Conservation (phyloP, 768 basidiomycete genomes). For the Boletus tomentosulus region DNA sequence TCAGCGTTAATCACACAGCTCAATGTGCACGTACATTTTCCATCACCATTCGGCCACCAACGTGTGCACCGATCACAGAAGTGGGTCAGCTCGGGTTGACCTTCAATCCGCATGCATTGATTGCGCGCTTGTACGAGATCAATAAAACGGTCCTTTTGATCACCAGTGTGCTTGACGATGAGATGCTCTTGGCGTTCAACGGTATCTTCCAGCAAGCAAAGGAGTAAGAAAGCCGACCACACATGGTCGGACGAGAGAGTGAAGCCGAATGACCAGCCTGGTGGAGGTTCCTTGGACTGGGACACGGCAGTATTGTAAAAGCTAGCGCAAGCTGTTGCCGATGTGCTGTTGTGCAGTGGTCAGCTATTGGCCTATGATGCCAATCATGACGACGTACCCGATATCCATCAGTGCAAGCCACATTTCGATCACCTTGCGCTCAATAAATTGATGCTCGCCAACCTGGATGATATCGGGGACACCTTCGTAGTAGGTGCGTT, state of each 20-base stretch:
- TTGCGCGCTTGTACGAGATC: not conserved
- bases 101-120: not conserved
- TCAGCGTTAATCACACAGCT: too few species aligned
- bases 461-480: not conserved
- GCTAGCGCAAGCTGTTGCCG: not conserved
- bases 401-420: not conserved
- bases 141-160: not conserved
- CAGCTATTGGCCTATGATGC: too few species aligned
- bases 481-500: not conserved
- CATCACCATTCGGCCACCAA: not conserved
- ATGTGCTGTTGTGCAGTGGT: not conserved
- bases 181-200: not conserved
- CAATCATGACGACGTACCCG: not conserved
- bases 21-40: not conserved
- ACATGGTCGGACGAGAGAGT: not conserved
- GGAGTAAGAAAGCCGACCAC: not conserved
- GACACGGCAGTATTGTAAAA: not conserved
- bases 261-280: not conserved
- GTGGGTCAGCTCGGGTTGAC: not conserved
- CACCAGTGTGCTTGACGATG: not conserved
- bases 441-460: constrained; percentile 1
- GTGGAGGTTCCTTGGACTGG: not conserved
- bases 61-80: constrained; percentile 4
- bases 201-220: constrained; percentile 3
- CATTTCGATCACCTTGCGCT: not conserved